Evolutionary conservation across 306 rosid genomes (phyloP), one percentile per base, ranked within the genome.

Genomic region (Geum urbanum): DNA sequence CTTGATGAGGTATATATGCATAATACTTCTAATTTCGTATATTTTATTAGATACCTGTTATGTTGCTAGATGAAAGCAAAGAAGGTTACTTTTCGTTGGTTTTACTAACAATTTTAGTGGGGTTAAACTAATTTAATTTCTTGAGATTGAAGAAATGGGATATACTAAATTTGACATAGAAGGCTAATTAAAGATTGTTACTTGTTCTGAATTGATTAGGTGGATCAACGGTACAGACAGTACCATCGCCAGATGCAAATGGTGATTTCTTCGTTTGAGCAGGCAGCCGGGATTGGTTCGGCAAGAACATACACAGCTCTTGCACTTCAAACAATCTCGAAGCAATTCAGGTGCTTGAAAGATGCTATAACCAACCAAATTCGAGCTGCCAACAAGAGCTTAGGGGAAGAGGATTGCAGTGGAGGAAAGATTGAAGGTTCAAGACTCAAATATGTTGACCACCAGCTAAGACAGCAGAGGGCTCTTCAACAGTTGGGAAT

Each of bases 401-500:
- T 95, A 63, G 99, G 99, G 3, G 99, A 95, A 79, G 96, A 94
- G 65, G 97, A 90, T 68, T 61, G 86, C n/a, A 49, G 71, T 0
- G 92, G 86, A 20, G 88, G 84, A 2, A 94, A 85, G 78, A 77
- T 81, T 32, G 99, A 85, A 84, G 97, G 99, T 14, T 90, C 97
- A 1, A 83, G 96, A 70, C 86, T 95, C 9, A 95, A 89, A 62
- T 95, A 85, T 69, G 99, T 95, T 0, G 99, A 95, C 58, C 84
- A 94, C 69, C 99, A 94, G 27, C 84, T 94, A 6, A 66, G 99
- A 46, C 99, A 91, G 76, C 99, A 95, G 35, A 79, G 95, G 69
- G 96, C 99, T 74, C 95, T 95, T 22, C 99, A 95, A 41, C 99
- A 95, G 43, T 69, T 95, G 82, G 99, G 99, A 52, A 95, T 95